A percentile compares a stretch with the other conserved stretches of the same genome.
Evolutionary conservation across 768 basidiomycete genomes (phyloP).

Genomic region (Trametes cubensis): DNA sequence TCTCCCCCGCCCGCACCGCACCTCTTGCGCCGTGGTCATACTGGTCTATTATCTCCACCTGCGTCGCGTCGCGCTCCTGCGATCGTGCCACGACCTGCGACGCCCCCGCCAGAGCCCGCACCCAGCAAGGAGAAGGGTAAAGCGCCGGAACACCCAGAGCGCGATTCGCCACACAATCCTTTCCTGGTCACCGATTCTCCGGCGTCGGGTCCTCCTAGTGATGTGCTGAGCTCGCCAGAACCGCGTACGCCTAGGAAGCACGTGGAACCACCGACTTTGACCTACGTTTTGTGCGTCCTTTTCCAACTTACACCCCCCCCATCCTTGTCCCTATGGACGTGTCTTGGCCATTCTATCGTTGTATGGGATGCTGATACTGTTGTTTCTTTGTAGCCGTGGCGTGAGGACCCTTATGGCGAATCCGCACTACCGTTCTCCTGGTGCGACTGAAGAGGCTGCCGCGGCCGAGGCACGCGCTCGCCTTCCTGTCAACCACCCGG

Average conservation of each 20-base stretch:
- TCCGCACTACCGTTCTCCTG: constrained; percentile 53
- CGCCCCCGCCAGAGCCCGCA: constrained; percentile 37
- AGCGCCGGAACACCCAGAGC: constrained; percentile 37
- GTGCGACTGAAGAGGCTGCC: constrained; percentile 38
- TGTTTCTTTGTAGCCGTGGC: constrained; percentile 55
- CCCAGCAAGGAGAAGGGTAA: constrained; percentile 40
- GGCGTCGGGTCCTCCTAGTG: constrained; percentile 26
- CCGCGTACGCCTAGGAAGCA: constrained; percentile 43
- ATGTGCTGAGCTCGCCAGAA: constrained; percentile 35
- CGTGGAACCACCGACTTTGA: constrained; percentile 63
- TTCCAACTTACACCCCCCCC: not conserved
- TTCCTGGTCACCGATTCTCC: constrained; percentile 53
- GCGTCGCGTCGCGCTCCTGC: constrained; percentile 55
- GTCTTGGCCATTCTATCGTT: not conserved
- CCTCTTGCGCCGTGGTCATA: constrained; percentile 29
- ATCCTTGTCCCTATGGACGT: not conserved
- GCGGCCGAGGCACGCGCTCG: constrained; percentile 51
- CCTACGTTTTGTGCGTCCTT: constrained; percentile 71
- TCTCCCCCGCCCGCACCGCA: constrained; percentile 32
- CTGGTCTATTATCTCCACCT: constrained; percentile 61
- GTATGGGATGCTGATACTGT: not conserved
- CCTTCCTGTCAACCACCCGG: constrained; percentile 64
- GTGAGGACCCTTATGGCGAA: constrained; percentile 64
- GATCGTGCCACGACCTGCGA: constrained; percentile 26
- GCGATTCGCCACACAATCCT: constrained; percentile 74